Evolutionary conservation across 2,329 filamentous ascomycete genomes (phyloP).

Genomic region (Colletotrichum falcatum): DNA sequence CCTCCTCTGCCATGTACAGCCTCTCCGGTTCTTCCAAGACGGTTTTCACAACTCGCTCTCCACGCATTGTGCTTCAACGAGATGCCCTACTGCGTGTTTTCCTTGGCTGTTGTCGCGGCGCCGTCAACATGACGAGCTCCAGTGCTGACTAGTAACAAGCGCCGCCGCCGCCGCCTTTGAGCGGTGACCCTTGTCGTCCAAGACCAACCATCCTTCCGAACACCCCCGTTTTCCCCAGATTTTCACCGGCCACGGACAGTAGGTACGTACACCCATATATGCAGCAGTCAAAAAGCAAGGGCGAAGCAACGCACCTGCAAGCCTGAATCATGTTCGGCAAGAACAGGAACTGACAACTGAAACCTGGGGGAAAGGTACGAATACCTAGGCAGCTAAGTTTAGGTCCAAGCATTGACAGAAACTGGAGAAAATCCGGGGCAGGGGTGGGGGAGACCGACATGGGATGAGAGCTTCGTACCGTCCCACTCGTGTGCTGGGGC

Average conservation of each 20-base stretch:
- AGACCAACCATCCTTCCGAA: background rate
- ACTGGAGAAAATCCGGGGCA: conserved; percentile 33
- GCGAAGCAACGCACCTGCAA: background rate
- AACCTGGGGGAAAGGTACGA: conserved; percentile 1
- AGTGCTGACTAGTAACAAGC: too few relatives aligned
- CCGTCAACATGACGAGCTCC: conserved; percentile 1
- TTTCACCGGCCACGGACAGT: conserved; percentile 7
- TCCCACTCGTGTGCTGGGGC: conserved; percentile 31
- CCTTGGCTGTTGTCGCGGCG: background rate
- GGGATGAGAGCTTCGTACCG: conserved; percentile 9
- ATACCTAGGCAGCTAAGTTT: too few relatives aligned
- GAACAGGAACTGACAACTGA: conserved; percentile 27
- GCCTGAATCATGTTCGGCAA: conserved; percentile 27
- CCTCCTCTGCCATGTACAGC: conserved; percentile 19
- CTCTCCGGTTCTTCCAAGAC: conserved; percentile 16
- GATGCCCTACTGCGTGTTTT: conserved; percentile 22
- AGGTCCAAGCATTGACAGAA: background rate
- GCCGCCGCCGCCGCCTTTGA: background rate
- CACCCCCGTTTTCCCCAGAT: conserved; percentile 37
- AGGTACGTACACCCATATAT: background rate
- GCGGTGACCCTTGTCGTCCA: background rate
- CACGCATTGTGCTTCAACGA: background rate
- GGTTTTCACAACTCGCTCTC: background rate
- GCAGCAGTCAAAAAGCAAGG: background rate
- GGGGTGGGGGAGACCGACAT: background rate